Evolutionary conservation across 768 basidiomycete species (phyloP).

Genomic region (Galerina sulciceps): DNA sequence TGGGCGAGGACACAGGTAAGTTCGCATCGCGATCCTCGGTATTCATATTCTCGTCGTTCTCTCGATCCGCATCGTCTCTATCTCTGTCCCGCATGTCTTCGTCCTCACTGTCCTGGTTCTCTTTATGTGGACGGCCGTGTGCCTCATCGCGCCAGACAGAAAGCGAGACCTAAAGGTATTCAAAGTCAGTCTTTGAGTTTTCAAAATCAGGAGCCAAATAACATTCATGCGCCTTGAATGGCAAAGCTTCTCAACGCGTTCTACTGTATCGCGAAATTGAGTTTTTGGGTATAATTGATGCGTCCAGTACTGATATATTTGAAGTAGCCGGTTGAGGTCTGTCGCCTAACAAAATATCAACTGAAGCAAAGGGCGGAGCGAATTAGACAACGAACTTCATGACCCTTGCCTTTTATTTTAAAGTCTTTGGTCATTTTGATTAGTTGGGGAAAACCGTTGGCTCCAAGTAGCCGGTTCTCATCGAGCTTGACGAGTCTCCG

Average conservation of each 20-base stretch:
- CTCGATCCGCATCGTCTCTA: constrained; percentile 16
- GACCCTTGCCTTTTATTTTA: constrained; percentile 85
- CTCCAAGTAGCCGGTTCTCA: constrained; percentile 73
- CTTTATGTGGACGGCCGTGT: constrained; percentile 32
- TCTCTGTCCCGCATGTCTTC: constrained; percentile 22
- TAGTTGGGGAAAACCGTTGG: constrained; percentile 80
- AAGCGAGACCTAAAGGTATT: constrained; percentile 55
- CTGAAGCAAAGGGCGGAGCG: neutral
- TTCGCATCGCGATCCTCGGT: constrained; percentile 13
- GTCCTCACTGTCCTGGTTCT: constrained; percentile 18
- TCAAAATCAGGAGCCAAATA: constrained; percentile 25
- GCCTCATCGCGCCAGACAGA: constrained; percentile 82
- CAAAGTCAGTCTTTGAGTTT: constrained; percentile 2
- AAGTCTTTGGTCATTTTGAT: constrained; percentile 79
- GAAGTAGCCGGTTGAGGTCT: constrained; percentile 81
- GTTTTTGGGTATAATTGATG: constrained; percentile 91
- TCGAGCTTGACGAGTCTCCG: constrained; percentile 67
- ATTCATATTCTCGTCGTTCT: constrained; percentile 16
- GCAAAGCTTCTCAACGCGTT: constrained; percentile 86
- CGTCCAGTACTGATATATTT: constrained; percentile 93
- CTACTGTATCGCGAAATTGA: constrained; percentile 85
- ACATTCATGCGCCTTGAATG: constrained; percentile 88
- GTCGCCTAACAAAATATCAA: constrained; percentile 49
- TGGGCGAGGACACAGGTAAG: constrained; percentile 21
- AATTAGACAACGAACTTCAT: constrained; percentile 66